Evolutionary conservation across 441 rosid genomes (phyloP).

Genomic region (Breynia disticha): DNA sequence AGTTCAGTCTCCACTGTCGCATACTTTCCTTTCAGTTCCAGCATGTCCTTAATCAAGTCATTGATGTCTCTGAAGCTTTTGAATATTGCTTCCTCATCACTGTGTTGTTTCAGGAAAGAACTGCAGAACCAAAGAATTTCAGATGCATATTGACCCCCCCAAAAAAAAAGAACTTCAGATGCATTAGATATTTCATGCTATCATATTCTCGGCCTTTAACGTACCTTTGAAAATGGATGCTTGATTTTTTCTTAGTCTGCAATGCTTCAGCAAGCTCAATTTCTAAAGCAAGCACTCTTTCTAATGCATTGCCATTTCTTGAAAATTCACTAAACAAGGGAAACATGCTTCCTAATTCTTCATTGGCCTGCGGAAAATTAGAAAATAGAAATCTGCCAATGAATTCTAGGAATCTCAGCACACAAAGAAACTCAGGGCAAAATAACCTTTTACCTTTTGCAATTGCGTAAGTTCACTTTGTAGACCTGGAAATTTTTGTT

Average conservation of each 20-base stretch:
- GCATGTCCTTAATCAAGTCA: conserved; percentile 77
- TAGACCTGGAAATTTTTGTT: conserved; percentile 54
- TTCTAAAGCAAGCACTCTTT: conserved; percentile 91
- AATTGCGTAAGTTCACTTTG: conserved; percentile 57
- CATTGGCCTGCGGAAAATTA: conserved; percentile 54
- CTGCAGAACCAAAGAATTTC: conserved; percentile 31
- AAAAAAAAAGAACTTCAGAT: not conserved
- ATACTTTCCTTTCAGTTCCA: conserved; percentile 68
- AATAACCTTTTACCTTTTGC: conserved; percentile 44
- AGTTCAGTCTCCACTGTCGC: conserved; percentile 56
- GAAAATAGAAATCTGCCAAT: conserved; percentile 9
- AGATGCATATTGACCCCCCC: not conserved
- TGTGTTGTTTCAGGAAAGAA: conserved; percentile 79
- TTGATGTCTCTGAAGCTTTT: conserved; percentile 96
- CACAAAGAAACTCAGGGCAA: not conserved
- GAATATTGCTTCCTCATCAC: conserved; percentile 78
- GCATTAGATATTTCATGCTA: not conserved
- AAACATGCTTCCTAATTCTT: conserved; percentile 71
- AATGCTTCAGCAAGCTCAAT: conserved; percentile 87
- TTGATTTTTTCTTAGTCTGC: conserved; percentile 61
- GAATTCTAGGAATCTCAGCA: conserved; percentile 3
- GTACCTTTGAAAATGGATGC: conserved; percentile 75
- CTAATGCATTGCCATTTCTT: conserved; percentile 59
- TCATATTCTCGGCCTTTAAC: too few species aligned
- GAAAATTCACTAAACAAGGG: conserved; percentile 54